Evolutionary conservation across 305 asterid genomes (phyloP).

Genomic region (Salvia sclarea): DNA sequence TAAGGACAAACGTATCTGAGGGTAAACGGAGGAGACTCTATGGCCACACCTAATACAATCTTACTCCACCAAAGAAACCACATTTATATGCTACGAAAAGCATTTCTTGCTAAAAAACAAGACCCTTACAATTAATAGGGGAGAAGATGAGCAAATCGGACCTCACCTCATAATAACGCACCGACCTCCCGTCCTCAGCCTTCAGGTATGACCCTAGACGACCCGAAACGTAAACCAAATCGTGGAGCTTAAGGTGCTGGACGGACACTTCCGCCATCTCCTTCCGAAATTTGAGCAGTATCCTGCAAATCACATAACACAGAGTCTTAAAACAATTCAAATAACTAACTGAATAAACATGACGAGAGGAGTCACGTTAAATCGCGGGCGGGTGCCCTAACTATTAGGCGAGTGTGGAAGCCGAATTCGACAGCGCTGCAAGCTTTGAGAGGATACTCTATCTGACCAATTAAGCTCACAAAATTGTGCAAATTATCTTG

Average conservation of each 20-base stretch:
- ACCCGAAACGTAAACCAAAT: conserved; percentile 71
- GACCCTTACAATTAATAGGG: neutral
- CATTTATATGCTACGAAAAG: neutral
- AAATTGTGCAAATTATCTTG: conserved; percentile 42
- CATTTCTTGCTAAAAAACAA: neutral
- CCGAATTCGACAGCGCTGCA: conserved; percentile 37
- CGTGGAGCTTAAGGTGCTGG: conserved; percentile 58
- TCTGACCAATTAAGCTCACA: conserved; percentile 70
- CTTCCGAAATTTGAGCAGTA: conserved; percentile 59
- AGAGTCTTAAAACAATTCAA: neutral
- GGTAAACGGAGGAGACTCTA: neutral
- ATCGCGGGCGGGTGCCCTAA: conserved; percentile 35
- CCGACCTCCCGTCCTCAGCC: conserved; percentile 36
- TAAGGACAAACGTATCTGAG: neutral
- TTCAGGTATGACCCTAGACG: conserved; percentile 46
- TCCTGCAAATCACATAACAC: conserved; percentile 36
- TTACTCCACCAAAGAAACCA: neutral
- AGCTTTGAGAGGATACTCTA: conserved; percentile 36
- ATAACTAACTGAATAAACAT: neutral
- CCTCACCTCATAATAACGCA: conserved; percentile 52
- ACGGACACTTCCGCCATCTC: conserved; percentile 54
- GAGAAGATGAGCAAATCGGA: conserved; percentile 26
- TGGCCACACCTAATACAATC: neutral
- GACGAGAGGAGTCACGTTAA: conserved; percentile 29
- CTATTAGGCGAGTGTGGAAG: conserved; percentile 45